These are phyloP conservation scores for Epichloe uncinata DNA, from an alignment of 2,329 filamentous ascomycete species.

Conservation along the genomic window DNA sequence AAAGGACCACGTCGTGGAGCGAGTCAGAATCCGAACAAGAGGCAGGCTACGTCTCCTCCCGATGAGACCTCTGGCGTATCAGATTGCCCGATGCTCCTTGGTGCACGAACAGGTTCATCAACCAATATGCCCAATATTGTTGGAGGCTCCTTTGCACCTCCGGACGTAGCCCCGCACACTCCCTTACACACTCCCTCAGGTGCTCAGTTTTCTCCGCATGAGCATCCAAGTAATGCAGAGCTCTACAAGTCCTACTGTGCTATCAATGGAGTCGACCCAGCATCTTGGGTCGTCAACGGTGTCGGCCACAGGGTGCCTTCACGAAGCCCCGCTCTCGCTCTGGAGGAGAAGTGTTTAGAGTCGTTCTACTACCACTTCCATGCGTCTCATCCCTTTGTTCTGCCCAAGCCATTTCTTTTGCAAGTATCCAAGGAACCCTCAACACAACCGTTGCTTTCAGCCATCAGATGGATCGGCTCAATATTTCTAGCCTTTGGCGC, in stretches of 20 bases:
- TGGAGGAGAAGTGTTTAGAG: constrained; percentile 41
- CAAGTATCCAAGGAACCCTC: constrained; percentile 34
- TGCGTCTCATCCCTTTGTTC: constrained; percentile 42
- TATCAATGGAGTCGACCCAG: constrained; percentile 14
- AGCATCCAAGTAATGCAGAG: constrained; percentile 20
- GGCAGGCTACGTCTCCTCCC: constrained; percentile 31
- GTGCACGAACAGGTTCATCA: constrained; percentile 10
- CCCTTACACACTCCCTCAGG: background rate
- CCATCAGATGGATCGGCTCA: constrained; percentile 43
- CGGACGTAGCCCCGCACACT: constrained; percentile 5
- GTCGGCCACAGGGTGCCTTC: constrained; percentile 7
- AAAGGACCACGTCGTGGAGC: constrained; percentile 39
- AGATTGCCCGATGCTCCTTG: constrained; percentile 27
- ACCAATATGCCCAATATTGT: constrained; percentile 2
- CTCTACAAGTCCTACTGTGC: constrained; percentile 23
- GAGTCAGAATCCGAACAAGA: constrained; percentile 34
- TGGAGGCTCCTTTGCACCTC: constrained; percentile 4
- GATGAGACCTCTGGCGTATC: constrained; percentile 8
- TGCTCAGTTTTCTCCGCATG: constrained; percentile 11
- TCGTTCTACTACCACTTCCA: constrained; percentile 47
- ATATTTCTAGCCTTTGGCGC: constrained; percentile 38
- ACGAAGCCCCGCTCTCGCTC: constrained; percentile 16
- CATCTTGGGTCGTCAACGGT: constrained; percentile 9
- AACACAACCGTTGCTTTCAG: constrained; percentile 36
- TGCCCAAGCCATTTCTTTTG: constrained; percentile 38